These are phyloP conservation scores for Pinus albicaulis DNA, from an alignment of 75 land plant species.

Conservation along the genomic window DNA sequence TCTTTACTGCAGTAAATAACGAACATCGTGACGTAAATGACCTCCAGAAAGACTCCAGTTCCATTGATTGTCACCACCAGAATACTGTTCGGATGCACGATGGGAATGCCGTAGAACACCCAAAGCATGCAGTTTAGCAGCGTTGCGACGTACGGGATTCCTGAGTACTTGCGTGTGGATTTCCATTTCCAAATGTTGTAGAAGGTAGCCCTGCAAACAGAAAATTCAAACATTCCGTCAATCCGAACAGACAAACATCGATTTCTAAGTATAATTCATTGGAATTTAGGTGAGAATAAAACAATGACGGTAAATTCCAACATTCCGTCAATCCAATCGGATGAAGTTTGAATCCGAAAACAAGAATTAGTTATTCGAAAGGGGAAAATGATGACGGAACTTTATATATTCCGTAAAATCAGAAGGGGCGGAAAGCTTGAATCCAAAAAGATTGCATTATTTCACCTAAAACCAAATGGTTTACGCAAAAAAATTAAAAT, in stretches of 20 bases:
- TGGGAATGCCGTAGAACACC: conserved; percentile 76
- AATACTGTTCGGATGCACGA: conserved; percentile 52
- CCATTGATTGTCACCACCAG: conserved; percentile 81
- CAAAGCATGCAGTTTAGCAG: conserved; percentile 75
- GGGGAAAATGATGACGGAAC: neutral
- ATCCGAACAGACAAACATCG: neutral
- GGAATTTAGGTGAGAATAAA: neutral
- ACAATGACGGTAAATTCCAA: neutral
- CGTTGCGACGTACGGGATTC: conserved; percentile 69
- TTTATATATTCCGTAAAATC: neutral
- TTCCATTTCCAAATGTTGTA: conserved; percentile 42
- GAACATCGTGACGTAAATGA: conserved; percentile 46
- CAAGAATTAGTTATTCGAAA: too few species aligned
- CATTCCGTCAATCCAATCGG: neutral
- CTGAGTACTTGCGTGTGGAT: conserved; percentile 47
- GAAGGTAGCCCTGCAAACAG: conserved; percentile 64
- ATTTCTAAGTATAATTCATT: neutral
- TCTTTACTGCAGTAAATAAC: neutral
- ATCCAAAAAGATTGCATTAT: neutral
- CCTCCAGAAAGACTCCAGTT: conserved; percentile 52
- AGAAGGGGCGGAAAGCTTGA: neutral
- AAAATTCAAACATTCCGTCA: neutral
- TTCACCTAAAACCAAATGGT: neutral
- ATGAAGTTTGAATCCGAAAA: too few species aligned
- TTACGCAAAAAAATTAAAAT: neutral